Evolutionary conservation across 2,329 filamentous ascomycete genomes (phyloP).

Genomic region (Alternaria angustiovoidea): DNA sequence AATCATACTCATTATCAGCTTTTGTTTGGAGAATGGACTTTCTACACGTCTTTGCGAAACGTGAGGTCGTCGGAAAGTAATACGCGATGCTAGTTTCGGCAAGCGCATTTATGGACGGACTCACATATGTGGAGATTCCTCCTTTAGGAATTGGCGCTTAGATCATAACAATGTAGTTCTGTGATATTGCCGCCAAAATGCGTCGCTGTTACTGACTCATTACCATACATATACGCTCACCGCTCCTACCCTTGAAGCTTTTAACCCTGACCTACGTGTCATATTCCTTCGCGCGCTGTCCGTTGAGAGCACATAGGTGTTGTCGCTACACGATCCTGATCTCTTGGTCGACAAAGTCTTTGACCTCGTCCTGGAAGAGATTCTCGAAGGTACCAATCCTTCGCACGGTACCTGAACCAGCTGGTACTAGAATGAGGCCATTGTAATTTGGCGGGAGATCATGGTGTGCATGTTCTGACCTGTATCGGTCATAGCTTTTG

Average conservation of each 20-base stretch:
- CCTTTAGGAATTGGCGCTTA: neutral
- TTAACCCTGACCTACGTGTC: neutral
- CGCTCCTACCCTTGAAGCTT: neutral
- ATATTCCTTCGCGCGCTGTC: neutral
- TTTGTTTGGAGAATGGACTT: neutral
- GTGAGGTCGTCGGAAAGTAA: neutral
- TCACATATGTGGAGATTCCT: neutral
- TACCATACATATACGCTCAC: neutral
- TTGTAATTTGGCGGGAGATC: too few relatives aligned
- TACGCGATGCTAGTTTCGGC: neutral
- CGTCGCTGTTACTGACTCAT: neutral
- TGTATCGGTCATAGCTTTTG: too few relatives aligned
- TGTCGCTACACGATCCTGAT: too few relatives aligned
- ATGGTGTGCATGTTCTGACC: too few relatives aligned
- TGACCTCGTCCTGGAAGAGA: too few relatives aligned
- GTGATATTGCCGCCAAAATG: neutral
- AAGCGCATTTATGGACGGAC: neutral
- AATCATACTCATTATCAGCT: slow-evolving; percentile 5
- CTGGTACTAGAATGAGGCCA: too few relatives aligned
- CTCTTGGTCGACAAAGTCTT: too few relatives aligned
- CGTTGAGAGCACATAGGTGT: too few relatives aligned
- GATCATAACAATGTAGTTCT: neutral
- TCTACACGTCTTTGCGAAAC: neutral
- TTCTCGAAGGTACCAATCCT: too few relatives aligned
- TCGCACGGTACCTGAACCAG: too few relatives aligned